These are phyloP conservation scores for Oehlia diaphana DNA, from an alignment of 192 early-diverging fungal genomes.

Conservation along the genomic window DNA sequence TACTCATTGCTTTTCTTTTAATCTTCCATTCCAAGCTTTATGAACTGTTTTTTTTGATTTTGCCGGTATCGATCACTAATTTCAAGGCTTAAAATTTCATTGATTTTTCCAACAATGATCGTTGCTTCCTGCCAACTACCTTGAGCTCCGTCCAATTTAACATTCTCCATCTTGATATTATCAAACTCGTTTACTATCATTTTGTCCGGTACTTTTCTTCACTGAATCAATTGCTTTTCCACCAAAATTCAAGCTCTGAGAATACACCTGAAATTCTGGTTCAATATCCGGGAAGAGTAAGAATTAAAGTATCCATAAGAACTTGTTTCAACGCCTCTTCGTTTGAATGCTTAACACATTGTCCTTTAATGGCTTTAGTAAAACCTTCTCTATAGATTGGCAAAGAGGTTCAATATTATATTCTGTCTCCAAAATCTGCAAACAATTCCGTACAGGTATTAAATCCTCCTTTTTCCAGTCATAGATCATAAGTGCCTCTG, in stretches of 20 bases:
- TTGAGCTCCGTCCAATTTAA: neutral
- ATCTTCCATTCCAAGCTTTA: constrained; percentile 3
- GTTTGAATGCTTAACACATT: neutral
- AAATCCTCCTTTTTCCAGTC: neutral
- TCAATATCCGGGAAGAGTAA: neutral
- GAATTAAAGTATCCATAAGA: neutral
- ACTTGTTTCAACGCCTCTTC: too few relatives aligned
- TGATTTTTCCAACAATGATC: constrained; percentile 1
- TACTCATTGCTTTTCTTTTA: neutral
- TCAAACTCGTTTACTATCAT: neutral
- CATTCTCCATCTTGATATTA: neutral
- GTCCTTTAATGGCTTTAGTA: neutral
- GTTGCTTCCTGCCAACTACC: neutral
- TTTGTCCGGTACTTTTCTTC: neutral
- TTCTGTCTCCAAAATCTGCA: neutral
- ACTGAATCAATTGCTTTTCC: neutral
- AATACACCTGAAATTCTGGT: neutral
- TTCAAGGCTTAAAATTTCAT: constrained; percentile 14
- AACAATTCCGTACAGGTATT: neutral
- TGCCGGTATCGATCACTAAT: neutral
- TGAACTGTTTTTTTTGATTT: neutral
- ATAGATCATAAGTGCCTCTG: neutral
- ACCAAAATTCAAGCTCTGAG: neutral
- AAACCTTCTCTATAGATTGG: neutral
- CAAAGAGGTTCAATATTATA: neutral